Evolutionary conservation across 2,329 filamentous ascomycete species (phyloP).

Genomic region (Trichoderma guizhouense): DNA sequence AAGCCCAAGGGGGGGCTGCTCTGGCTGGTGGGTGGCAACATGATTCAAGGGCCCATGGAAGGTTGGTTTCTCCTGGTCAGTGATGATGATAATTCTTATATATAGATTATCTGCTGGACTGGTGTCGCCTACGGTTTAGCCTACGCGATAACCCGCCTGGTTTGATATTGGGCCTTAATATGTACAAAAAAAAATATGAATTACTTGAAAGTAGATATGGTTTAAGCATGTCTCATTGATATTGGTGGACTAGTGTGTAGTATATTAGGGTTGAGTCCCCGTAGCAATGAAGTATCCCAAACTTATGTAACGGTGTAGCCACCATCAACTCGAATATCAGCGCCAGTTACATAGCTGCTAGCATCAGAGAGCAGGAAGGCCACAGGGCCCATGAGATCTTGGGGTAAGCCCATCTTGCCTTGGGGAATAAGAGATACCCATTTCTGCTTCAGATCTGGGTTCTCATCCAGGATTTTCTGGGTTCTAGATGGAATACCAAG

Average conservation of each 20-base stretch:
- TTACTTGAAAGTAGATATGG: background rate
- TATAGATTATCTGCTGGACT: constrained; percentile 1
- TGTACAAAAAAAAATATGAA: background rate
- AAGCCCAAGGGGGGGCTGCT: constrained; percentile 68
- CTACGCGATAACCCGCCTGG: background rate
- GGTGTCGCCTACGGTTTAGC: background rate
- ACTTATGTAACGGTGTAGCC: constrained; percentile 72
- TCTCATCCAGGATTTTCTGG: constrained; percentile 90
- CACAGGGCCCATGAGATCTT: constrained; percentile 91
- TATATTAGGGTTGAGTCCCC: background rate
- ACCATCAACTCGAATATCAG: constrained; percentile 78
- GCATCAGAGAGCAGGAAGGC: constrained; percentile 82
- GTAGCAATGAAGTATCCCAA: background rate
- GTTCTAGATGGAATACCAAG: constrained; percentile 53
- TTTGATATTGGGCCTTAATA: constrained; percentile 6
- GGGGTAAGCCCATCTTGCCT: constrained; percentile 88
- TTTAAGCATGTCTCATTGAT: background rate
- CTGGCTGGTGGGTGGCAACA: constrained; percentile 87
- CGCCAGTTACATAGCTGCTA: constrained; percentile 66
- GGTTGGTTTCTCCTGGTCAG: constrained; percentile 85
- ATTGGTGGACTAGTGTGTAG: background rate
- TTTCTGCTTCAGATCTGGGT: constrained; percentile 81
- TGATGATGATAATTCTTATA: constrained; percentile 43
- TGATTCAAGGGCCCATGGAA: constrained; percentile 70
- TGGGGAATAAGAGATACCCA: constrained; percentile 92